Percentiles rank a stretch among this genome's conserved stretches.
Evolutionary conservation across 306 rosid species (phyloP).

Genomic region (Cercis canadensis): DNA sequence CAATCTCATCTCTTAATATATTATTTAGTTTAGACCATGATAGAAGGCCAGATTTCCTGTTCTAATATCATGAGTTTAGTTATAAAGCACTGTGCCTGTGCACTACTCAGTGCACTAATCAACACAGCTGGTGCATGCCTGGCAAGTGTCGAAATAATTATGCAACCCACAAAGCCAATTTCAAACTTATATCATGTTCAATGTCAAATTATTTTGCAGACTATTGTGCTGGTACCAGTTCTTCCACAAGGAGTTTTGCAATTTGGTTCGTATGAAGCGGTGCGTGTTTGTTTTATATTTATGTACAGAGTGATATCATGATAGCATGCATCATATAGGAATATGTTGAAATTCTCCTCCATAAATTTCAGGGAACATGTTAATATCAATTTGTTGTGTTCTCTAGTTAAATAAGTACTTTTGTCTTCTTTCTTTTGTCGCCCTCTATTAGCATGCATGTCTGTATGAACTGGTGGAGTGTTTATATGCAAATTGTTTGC

Average conservation of each 20-base stretch:
- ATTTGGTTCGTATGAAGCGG: slow-evolving; percentile 85
- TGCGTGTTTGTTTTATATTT: slow-evolving; percentile 48
- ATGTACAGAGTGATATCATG: slow-evolving; percentile 4
- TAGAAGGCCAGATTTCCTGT: slow-evolving; percentile 16
- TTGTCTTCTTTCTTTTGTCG: not conserved
- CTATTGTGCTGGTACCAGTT: slow-evolving; percentile 84
- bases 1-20: slow-evolving; percentile 8
- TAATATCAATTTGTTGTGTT: too few species aligned
- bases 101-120: not conserved
- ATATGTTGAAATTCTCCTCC: not conserved
- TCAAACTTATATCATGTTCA: not conserved
- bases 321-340: not conserved
- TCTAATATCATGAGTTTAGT: not conserved
- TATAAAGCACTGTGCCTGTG: not conserved
- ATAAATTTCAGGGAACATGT: too few species aligned
- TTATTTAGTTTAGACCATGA: not conserved
- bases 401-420: too few species aligned
- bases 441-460: not conserved
- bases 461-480: not conserved
- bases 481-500: not conserved
- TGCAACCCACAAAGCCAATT: too few species aligned
- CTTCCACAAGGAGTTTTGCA: slow-evolving; percentile 89
- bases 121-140: slow-evolving; percentile 7
- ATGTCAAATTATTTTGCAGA: slow-evolving; percentile 51
- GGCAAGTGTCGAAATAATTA: not conserved